Evolutionary conservation across 202 grass and related monocot genomes (phyloP), one percentile per base, ranked within the genome.

Genomic region (Panicum hallii): DNA sequence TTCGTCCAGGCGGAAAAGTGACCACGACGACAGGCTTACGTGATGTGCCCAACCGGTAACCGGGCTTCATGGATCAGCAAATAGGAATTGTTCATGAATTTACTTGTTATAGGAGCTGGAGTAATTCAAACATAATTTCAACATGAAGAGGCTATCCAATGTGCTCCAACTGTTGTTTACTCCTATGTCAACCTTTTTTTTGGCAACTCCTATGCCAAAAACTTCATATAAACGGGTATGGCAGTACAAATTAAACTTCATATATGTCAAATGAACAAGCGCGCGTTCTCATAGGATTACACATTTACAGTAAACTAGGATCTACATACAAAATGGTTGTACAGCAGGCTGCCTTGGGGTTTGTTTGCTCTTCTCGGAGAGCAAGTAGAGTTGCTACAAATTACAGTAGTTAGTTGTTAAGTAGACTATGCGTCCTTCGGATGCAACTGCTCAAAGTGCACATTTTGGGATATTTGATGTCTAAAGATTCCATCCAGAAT

Each of bases 351-450:
- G 42, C 60, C 70, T 34, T 63, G 23, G 20, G 32, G 12, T 43
- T 11, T 72, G 22, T 15, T 53, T 17, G 28, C 26, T 79, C 26
- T 57, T 67, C 69, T 61, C 10, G 9, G 7, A 49, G 22, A 72
- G 14, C 56, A 73, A 74, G 47, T 45, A 49, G 8, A 61, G 36
- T 3, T 63, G 60, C 19, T 77, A 72, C 14, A 65, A 2, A 72
- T 87, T 77, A 81, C 26, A 75, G 9, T 75, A 62, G 80, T 87
- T 75, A 87, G 80, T 75, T 62, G 65, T 74, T 52, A 56, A 60
- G 56, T 52, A 65, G 28, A 42, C 30, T n/a, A 84, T 66, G 45
- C 53, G 63, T 52, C 23, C 17, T 32, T 61, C 6, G 41, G 63
- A 73, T 11, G 43, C 11, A 54, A 62, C 16, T 73, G 79, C 23